phyloP scores from a whole-genome alignment of 129 eudicot species.

The Deinandra increscens region DNA sequence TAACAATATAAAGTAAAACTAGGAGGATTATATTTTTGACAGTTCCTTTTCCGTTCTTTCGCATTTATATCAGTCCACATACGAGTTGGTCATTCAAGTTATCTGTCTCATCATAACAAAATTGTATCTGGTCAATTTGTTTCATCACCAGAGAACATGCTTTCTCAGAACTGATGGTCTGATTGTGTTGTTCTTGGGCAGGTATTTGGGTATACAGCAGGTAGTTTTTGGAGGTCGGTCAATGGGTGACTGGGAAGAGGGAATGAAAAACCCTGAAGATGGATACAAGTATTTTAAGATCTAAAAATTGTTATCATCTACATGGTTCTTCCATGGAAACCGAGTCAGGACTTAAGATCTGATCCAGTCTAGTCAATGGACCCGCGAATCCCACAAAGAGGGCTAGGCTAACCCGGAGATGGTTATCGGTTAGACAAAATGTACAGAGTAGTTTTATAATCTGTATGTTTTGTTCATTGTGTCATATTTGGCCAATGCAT shows the following conservation, averaged over 20 bases:
- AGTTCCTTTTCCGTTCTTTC: too few relatives aligned
- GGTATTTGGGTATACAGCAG: constrained; percentile 85
- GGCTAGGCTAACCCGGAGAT: constrained; percentile 19
- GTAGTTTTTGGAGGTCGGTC: constrained; percentile 79
- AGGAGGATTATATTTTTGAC: too few relatives aligned
- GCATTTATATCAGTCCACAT: too few relatives aligned
- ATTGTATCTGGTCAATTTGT: too few relatives aligned
- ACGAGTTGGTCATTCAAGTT: too few relatives aligned
- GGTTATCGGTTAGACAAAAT: neutral
- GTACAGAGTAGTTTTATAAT: constrained; percentile 7
- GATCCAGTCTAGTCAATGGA: neutral
- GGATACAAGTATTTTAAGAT: constrained; percentile 83
- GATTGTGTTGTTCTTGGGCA: constrained; percentile 20
- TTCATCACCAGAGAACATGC: neutral
- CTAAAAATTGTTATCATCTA: constrained; percentile 28
- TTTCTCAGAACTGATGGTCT: neutral
- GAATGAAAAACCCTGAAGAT: constrained; percentile 67
- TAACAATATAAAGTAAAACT: too few relatives aligned
- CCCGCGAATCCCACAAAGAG: constrained; percentile 13
- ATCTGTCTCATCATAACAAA: too few relatives aligned
- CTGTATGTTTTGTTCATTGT: constrained; percentile 16
- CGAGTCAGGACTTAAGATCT: neutral
- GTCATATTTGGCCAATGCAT: neutral
- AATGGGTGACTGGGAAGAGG: constrained; percentile 96
- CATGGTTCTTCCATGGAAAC: neutral